Base-by-base conservation (phyloP, 441 rosid species). In the Hura crepitans region DNA sequence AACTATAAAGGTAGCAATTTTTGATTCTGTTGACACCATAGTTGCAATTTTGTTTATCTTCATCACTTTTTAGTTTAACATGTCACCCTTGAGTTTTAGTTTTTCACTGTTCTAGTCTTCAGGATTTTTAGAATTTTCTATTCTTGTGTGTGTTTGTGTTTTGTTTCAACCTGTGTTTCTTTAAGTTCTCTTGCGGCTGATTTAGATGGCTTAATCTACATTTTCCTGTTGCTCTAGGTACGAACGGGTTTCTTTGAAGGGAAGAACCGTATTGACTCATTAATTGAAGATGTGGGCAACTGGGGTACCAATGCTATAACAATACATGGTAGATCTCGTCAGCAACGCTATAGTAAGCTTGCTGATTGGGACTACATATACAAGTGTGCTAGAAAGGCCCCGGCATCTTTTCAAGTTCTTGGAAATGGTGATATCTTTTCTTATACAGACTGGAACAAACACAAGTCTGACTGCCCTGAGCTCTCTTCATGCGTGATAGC, bases 221-320 rank as follows among this genome's bases (percentile, higher is more conserved):
- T 69, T 27, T 17, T 63, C 74, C 65, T 81, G 59, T 75, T 74
- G 50, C 57, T 61, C 25, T 75, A 94, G 97, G 97, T 94, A 51
- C 82, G 96, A 45, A 91, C 89, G 6, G 98, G 83, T 54, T 91
- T 77, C 73, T 88, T 85, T 75, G 95, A 88, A 81, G 96, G 97
- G 59, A 88, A 87, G 77, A 88, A 84, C 75, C 84, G 96, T 45
- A 78, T 91, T 12, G 96, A 94, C 72, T 89, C 96, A 18, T 70
- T 91, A 74, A 85, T 94, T 62, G 87, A 83, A 0, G 93, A 88
- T 75, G 83, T 94, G 18, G 84, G 85, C 66, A 78, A 70, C 22
- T 94, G 97, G 97, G 98, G 97, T 43, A 85, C 93, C 75, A 83
- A 75, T 83, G 96, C 96, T 66, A 81, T 94, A 66, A 89, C 96